Percentiles rank a stretch among this genome's conserved stretches.
These are phyloP conservation scores for Sporodiniella umbellata DNA, from an alignment of 371 early-diverging fungal species.

Conservation along the genomic window DNA sequence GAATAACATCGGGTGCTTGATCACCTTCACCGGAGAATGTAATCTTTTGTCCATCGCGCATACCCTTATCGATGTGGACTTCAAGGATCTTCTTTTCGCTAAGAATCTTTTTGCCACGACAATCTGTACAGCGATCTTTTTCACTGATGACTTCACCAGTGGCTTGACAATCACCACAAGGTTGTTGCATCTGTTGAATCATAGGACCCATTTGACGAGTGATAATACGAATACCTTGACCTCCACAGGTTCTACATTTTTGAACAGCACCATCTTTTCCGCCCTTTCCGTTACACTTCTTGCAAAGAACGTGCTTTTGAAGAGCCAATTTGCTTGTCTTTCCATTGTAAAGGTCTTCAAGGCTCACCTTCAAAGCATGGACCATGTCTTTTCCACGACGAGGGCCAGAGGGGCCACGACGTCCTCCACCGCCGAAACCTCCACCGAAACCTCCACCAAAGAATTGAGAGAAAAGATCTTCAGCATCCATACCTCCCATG, in stretches of 20 bases:
- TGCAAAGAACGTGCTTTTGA: conserved; percentile 82
- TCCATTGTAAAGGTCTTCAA: conserved; percentile 96
- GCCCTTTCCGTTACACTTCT: conserved; percentile 80
- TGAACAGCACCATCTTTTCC: conserved; percentile 67
- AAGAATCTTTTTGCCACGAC: conserved; percentile 82
- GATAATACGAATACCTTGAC: conserved; percentile 81
- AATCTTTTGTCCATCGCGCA: conserved; percentile 94
- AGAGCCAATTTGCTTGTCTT: conserved; percentile 87
- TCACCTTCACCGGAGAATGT: conserved; percentile 91
- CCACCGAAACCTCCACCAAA: conserved; percentile 76
- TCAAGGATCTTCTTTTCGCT: conserved; percentile 81
- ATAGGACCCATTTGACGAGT: conserved; percentile 96
- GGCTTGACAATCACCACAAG: conserved; percentile 88
- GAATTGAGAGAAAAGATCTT: conserved; percentile 88
- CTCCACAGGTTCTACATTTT: conserved; percentile 76
- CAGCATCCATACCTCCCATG: conserved; percentile 65
- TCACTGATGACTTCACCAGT: conserved; percentile 85
- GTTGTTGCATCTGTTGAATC: conserved; percentile 96
- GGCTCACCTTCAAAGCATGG: conserved; percentile 76
- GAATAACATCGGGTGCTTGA: conserved; percentile 68
- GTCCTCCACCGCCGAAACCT: conserved; percentile 57
- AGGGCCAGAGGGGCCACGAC: conserved; percentile 67
- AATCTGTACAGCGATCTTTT: conserved; percentile 85
- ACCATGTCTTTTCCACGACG: conserved; percentile 75
- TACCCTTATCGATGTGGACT: conserved; percentile 90